Base-by-base conservation (phyloP, 805 yeast species). In the Danielia reshetovae region DNA sequence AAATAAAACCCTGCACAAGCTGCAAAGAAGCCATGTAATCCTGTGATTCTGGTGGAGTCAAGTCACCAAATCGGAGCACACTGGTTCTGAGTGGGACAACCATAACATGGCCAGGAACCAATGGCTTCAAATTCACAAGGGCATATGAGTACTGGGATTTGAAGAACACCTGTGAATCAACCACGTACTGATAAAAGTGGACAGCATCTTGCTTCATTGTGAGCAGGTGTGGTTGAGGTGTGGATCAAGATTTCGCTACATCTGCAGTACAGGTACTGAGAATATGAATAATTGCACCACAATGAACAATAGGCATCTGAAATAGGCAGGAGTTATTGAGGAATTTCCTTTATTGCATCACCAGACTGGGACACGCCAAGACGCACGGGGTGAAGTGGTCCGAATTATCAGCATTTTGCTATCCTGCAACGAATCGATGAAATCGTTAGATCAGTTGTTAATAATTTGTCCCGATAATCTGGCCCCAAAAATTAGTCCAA, bases 31-130 rank as follows among this genome's bases (percentile, higher is more conserved):
- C 58, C 71, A 88, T 87, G 57, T 81, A 85, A 56, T 93, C 98
- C 2, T 68, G 56, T 3, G 79, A 68, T 53, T 93, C 97, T 35
- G 78, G 88, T 0, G 65, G 60, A 2, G 81, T 73, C 32, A 93
- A 68, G 45, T 87, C 94, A 16, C 77, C 71, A 31, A 93, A 65
- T 14, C 88, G 63, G 4, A 75, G 62, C 11, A 81, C 87, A 0
- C 50, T 44, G 12, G 68, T 65, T 29, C 97, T 62, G n/a, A 75
- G 55, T 1, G 97, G 97, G 4, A 88, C 90, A 9, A 93, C 78
- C 10, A 93, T 67, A 10, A 52, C 90, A 63, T 93, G 99, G 1
- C 98, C 98, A 0, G 96, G 93, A 0, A 87, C 85, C 32, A 94
- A 65, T 0, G 99, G 99, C 57, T 86, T 86, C 33, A 94, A 58